Conservation (phyloP, 2,329 filamentous ascomycete species). For the Akanthomyces uredinophilus region DNA sequence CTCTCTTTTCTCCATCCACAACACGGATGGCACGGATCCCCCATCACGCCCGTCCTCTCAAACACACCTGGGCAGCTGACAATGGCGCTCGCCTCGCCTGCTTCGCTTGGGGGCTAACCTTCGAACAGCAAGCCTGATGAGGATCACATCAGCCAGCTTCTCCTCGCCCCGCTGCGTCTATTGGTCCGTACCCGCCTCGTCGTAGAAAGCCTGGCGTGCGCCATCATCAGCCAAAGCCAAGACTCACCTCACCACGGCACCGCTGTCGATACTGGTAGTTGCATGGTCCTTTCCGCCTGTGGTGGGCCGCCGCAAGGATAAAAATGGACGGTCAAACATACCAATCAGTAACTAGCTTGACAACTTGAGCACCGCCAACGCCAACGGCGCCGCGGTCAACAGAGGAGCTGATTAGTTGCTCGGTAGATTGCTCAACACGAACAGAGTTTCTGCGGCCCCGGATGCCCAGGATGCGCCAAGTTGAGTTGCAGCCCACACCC, state of each 20-base stretch:
- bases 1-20: not conserved
- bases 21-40: slow-evolving; percentile 1
- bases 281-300: not conserved
- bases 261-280: slow-evolving; percentile 1
- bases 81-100: slow-evolving; percentile 8
- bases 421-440: not conserved
- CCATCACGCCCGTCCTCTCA: not conserved
- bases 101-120: not conserved
- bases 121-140: not conserved
- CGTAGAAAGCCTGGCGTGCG: not conserved
- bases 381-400: not conserved
- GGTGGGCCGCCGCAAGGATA: slow-evolving; percentile 10
- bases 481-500: not conserved
- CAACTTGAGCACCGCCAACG: not conserved
- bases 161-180: not conserved
- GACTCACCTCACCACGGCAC: not conserved
- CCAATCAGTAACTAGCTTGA: no score
- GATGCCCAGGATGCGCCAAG: not conserved
- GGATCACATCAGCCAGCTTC: slow-evolving; percentile 11
- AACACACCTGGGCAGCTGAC: not conserved
- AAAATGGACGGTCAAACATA: slow-evolving; percentile 3
- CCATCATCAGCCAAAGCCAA: slow-evolving; percentile 8
- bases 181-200: slow-evolving; percentile 2
- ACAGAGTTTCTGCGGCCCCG: slow-evolving; percentile 5
- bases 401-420: not conserved